Evolutionary conservation across 208 protist species (phyloP).

Genomic region (Trypanosomatidae sp.): DNA sequence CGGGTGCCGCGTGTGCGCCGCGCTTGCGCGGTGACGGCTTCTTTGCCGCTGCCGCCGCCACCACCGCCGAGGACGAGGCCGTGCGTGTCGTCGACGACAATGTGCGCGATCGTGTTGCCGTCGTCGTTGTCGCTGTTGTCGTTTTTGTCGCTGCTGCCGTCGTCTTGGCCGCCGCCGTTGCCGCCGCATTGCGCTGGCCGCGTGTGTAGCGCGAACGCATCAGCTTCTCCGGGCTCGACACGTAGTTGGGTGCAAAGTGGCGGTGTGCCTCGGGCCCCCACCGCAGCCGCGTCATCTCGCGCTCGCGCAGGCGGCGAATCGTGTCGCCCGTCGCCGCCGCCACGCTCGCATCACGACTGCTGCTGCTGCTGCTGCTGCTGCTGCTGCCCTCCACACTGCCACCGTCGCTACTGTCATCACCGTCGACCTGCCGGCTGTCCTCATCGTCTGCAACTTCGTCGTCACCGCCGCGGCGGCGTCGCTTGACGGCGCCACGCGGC

Average conservation of each 20-base stretch:
- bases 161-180: not conserved
- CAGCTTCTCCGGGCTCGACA: conserved; percentile 27
- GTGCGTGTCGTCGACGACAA: too few species aligned
- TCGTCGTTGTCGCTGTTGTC: not conserved
- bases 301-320: not conserved
- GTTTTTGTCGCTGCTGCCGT: not conserved
- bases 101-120: not conserved
- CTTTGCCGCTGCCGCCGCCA: not conserved
- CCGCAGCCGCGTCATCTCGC: conserved; percentile 3
- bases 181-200: not conserved
- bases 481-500: too few species aligned
- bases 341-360: not conserved
- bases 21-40: not conserved
- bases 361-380: conserved; percentile 1
- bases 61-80: not conserved
- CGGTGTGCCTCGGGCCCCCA: conserved; percentile 67
- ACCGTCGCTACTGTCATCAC: not conserved
- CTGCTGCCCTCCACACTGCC: not conserved
- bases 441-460: not conserved
- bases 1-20: not conserved
- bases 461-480: not conserved
- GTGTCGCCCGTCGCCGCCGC: not conserved
- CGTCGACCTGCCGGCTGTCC: not conserved
- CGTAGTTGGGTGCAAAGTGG: conserved; percentile 55
- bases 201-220: conserved; percentile 7